Conservation (phyloP, 768 basidiomycete genomes). For the Neoboletus subvelutipes region DNA sequence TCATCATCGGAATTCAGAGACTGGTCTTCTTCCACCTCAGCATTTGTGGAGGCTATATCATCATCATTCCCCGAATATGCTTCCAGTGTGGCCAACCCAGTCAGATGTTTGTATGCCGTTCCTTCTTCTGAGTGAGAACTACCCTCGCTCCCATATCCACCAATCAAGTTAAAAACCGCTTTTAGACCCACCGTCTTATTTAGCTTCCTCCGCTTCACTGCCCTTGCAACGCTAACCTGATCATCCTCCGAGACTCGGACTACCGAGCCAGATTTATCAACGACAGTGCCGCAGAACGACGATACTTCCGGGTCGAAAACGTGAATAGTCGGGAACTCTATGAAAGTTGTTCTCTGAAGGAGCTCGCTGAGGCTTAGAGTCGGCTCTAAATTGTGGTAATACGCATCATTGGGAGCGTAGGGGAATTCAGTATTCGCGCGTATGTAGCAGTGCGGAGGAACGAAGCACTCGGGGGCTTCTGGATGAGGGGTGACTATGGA, state of each 20-base stretch:
- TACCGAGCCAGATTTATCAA: constrained; percentile 51
- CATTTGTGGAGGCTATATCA: background rate
- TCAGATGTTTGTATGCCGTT: background rate
- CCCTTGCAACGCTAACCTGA: constrained; percentile 32
- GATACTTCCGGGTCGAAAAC: constrained; percentile 58
- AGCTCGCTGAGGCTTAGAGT: constrained; percentile 43
- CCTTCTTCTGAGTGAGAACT: constrained; percentile 37
- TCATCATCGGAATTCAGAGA: constrained; percentile 17
- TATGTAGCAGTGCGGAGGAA: constrained; percentile 61
- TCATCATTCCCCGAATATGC: constrained; percentile 26
- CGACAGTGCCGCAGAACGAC: constrained; percentile 56
- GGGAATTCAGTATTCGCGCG: constrained; percentile 38
- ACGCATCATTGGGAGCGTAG: constrained; percentile 28
- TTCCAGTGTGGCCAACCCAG: constrained; percentile 24
- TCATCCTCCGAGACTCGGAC: constrained; percentile 10
- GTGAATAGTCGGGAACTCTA: constrained; percentile 84
- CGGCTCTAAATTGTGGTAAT: constrained; percentile 60
- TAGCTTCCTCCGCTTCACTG: constrained; percentile 57
- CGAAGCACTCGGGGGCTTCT: constrained; percentile 56
- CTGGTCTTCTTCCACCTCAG: constrained; percentile 16
- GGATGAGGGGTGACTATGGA: constrained; percentile 51
- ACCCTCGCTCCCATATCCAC: constrained; percentile 57
- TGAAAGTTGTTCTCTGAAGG: constrained; percentile 63
- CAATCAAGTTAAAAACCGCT: constrained; percentile 56
- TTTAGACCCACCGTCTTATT: constrained; percentile 50